Conservation (phyloP, 148 eudicot species). For the Pouteria glomerata region DNA sequence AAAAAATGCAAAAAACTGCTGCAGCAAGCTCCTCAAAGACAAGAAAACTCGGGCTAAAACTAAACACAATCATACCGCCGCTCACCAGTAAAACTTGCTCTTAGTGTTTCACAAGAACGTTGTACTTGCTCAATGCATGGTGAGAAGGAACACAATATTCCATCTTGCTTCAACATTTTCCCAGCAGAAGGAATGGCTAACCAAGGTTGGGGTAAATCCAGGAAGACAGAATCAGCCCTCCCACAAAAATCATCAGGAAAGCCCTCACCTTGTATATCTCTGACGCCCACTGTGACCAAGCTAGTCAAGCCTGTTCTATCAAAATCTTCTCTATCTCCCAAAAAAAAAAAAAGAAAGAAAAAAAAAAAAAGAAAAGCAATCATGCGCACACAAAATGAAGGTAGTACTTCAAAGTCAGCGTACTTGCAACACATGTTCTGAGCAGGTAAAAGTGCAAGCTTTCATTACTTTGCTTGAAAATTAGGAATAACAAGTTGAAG, state of each 20-base stretch:
- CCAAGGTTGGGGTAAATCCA: slow-evolving; percentile 96
- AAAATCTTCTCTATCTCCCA: slow-evolving; percentile 70
- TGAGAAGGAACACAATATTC: slow-evolving; percentile 84
- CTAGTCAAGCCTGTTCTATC: slow-evolving; percentile 69
- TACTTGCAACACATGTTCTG: neutral
- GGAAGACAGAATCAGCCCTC: slow-evolving; percentile 68
- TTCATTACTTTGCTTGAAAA: neutral
- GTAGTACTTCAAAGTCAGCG: neutral
- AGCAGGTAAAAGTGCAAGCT: neutral
- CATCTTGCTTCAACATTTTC: slow-evolving; percentile 84
- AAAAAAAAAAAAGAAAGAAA: too few species aligned
- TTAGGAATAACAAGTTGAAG: neutral
- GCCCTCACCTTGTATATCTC: slow-evolving; percentile 94
- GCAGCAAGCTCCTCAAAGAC: too few species aligned
- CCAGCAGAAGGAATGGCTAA: slow-evolving; percentile 81
- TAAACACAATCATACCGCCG: too few species aligned
- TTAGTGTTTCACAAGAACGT: slow-evolving; percentile 69
- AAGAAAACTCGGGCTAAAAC: too few species aligned
- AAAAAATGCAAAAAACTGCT: neutral
- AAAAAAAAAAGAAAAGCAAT: too few species aligned
- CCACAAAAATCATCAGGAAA: slow-evolving; percentile 72
- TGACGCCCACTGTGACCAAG: slow-evolving; percentile 78
- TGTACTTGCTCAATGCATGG: slow-evolving; percentile 98
- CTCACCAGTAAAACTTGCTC: slow-evolving; percentile 58
- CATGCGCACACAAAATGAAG: too few species aligned